These are phyloP conservation scores for Plasmodium chabaudi DNA, from an alignment of 169 alveolate genomes.

Conservation along the genomic window DNA sequence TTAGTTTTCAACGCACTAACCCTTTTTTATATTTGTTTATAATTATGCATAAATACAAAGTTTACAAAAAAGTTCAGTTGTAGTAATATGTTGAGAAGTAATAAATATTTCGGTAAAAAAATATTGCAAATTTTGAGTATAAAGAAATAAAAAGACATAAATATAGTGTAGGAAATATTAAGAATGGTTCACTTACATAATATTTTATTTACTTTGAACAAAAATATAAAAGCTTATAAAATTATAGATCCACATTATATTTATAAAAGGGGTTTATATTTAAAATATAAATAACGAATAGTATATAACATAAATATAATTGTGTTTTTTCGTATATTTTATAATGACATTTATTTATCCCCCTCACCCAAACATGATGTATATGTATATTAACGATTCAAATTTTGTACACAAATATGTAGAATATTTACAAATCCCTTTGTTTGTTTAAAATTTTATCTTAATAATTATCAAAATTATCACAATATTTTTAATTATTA, in stretches of 20 bases:
- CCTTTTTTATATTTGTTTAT: background rate
- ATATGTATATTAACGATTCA: background rate
- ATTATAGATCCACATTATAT: background rate
- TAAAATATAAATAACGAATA: slow-evolving; percentile 2
- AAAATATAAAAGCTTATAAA: slow-evolving; percentile 25
- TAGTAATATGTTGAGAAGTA: too few relatives aligned
- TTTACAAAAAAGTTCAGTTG: too few relatives aligned
- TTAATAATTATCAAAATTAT: slow-evolving; percentile 13
- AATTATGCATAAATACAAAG: slow-evolving; percentile 9
- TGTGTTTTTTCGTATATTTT: background rate
- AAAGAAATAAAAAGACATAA: slow-evolving; percentile 10
- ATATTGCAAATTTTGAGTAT: slow-evolving; percentile 17
- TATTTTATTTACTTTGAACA: slow-evolving; percentile 13
- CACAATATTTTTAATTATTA: slow-evolving; percentile 6
- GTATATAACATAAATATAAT: too few relatives aligned
- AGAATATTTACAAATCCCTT: background rate
- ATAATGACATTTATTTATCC: background rate
- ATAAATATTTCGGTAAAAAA: slow-evolving; percentile 10
- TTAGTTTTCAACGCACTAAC: too few relatives aligned
- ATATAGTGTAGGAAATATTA: background rate
- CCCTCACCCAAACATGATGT: background rate
- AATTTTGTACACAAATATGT: background rate
- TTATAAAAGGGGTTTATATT: background rate
- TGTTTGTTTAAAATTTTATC: background rate
- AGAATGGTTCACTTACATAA: background rate